phyloP scores from a whole-genome alignment of 371 early-diverging fungal species.

The Actinomortierella ambigua region DNA sequence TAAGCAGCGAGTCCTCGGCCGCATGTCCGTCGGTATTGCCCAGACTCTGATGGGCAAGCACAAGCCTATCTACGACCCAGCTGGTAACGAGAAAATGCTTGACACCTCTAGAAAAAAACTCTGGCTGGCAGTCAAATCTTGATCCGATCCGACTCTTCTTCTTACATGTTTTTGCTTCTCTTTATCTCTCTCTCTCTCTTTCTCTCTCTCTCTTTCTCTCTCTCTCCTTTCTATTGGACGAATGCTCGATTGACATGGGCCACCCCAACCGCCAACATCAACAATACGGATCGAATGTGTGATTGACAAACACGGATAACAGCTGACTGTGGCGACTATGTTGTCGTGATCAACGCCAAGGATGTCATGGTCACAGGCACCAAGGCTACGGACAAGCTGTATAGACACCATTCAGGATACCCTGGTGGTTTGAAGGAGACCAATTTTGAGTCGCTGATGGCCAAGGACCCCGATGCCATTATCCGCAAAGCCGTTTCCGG shows the following conservation, averaged over 20 bases:
- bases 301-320: slow-evolving; percentile 8
- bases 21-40: slow-evolving; percentile 86
- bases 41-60: slow-evolving; percentile 97
- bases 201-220: neutral
- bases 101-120: too few relatives aligned
- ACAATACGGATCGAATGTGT: too few relatives aligned
- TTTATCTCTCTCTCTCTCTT: neutral
- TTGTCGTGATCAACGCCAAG: slow-evolving; percentile 95
- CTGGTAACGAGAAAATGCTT: slow-evolving; percentile 56
- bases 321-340: slow-evolving; percentile 98
- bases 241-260: neutral
- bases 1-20: slow-evolving; percentile 86
- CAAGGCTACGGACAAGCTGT: slow-evolving; percentile 88
- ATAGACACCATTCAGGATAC: slow-evolving; percentile 88
- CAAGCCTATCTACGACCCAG: slow-evolving; percentile 95
- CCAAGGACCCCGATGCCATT: slow-evolving; percentile 81
- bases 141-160: neutral
- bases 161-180: neutral
- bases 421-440: slow-evolving; percentile 93
- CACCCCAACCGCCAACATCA: too few relatives aligned
- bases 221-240: neutral
- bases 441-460: slow-evolving; percentile 74
- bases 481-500: slow-evolving; percentile 94
- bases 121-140: too few relatives aligned
- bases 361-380: slow-evolving; percentile 86